Percentiles rank a stretch among this genome's conserved stretches.
phyloP scores from a whole-genome alignment of 2,329 filamentous ascomycete genomes.

The Capronia coronata region DNA sequence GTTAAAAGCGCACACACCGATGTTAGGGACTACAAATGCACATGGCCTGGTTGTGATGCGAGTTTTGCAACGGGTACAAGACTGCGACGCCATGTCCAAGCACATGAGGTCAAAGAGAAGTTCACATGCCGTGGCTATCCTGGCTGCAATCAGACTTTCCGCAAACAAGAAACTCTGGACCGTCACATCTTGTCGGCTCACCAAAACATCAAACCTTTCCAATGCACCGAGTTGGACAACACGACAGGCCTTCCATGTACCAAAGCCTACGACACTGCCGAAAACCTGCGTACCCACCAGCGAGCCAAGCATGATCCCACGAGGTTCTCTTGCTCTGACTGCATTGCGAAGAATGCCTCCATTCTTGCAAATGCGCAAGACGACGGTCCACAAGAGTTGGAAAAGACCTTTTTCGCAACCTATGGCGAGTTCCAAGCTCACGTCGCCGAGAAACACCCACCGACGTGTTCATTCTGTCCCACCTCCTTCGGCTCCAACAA shows the following conservation, averaged over 20 bases:
- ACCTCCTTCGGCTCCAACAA: constrained; percentile 59
- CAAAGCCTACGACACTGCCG: constrained; percentile 66
- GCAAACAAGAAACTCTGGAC: constrained; percentile 79
- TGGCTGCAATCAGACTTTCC: constrained; percentile 69
- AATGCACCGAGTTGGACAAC: constrained; percentile 56
- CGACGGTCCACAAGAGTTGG: constrained; percentile 16
- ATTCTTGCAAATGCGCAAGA: constrained; percentile 35
- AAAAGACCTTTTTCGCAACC: constrained; percentile 60
- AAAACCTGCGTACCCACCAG: constrained; percentile 64
- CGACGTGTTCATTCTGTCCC: constrained; percentile 66
- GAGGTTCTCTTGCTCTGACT: constrained; percentile 72
- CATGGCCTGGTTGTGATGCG: constrained; percentile 67
- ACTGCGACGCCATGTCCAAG: constrained; percentile 68
- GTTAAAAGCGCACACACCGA: constrained; percentile 72
- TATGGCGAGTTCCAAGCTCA: constrained; percentile 66
- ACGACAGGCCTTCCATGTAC: constrained; percentile 53
- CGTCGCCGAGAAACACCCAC: constrained; percentile 64
- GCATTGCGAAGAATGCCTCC: constrained; percentile 39
- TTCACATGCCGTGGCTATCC: constrained; percentile 65
- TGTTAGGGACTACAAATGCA: constrained; percentile 64
- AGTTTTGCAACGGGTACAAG: constrained; percentile 74
- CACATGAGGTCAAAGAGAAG: constrained; percentile 69
- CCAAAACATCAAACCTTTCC: constrained; percentile 62
- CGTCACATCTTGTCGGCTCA: constrained; percentile 75
- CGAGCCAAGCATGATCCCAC: constrained; percentile 62